Evolutionary conservation across 177 flowering plant genomes (phyloP), one percentile per base, ranked within the genome.

Genomic region (Vitis hybrid): DNA sequence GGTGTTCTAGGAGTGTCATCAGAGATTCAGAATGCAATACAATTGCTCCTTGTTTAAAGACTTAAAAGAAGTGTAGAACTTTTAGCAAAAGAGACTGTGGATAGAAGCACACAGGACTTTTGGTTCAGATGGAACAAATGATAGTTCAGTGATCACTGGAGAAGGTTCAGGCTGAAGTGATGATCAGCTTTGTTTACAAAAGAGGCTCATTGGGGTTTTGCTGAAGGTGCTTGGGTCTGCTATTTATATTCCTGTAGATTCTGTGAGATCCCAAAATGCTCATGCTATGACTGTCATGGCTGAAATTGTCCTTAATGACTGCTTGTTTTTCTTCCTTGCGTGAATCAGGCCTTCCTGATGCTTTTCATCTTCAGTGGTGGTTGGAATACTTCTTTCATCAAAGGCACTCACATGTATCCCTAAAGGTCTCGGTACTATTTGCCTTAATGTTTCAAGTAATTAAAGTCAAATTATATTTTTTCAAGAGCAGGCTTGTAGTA

Each of bases 1-100:
- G 97, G 92, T 56, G 85, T 75, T 84, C 94, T 58, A 94, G 97
- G 30, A 89, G 86, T 79, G 81, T 85, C 66, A 76, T 93, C 45
- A 78, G 99, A 67, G 99, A 97, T 2, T 91, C 97, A 3, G 98
- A 97, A 89, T 96, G 98, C 97, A 96, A 78, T 94, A 88, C 79
- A 96, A 97, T 77, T 91, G 89, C 13, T 80, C 97, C 23, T 75
- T 88, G 69, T 91, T 96, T 78, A 89, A 89, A 72, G 98, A 94
- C 75, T 80, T 87, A 21, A 21, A 71, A 98, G 97, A 0, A 98
- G 99, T 51, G 92, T 93, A 15, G 99, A 96, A 67, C 87, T 93
- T 74, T 77, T 93, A 83, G 84, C 90, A 21, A 30, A 89, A 83
- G 65, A 82, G 98, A 72, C 70, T 92, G 64, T 89, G 88, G 79